phyloP scores from a whole-genome alignment of 257 asterid species.

The Solanum chiquidenum region DNA sequence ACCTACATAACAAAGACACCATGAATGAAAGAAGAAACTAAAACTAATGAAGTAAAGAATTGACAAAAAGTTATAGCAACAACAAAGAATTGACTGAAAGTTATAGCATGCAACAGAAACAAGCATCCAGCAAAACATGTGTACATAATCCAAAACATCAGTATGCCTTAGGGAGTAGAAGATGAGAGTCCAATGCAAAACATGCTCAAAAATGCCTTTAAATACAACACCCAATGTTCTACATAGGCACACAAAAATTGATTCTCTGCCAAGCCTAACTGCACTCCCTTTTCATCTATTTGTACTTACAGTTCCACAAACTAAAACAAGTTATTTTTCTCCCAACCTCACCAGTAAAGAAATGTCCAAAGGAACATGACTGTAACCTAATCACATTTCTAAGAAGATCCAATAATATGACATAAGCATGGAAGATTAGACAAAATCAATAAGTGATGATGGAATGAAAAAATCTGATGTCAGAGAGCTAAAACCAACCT shows the following conservation, averaged over 20 bases:
- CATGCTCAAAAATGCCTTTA: background rate
- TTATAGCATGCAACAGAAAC: background rate
- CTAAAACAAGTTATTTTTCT: background rate
- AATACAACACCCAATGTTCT: background rate
- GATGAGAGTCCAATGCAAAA: background rate
- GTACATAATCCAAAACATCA: background rate
- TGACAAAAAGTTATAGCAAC: background rate
- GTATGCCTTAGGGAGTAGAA: background rate
- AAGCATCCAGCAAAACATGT: background rate
- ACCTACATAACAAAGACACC: conserved; percentile 40
- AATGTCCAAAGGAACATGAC: background rate
- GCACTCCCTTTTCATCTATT: background rate
- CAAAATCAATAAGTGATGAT: background rate
- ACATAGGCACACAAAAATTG: background rate
- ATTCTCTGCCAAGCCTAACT: background rate
- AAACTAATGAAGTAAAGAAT: background rate
- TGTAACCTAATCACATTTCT: background rate
- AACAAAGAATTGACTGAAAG: background rate
- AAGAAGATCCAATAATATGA: background rate
- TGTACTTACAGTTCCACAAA: background rate
- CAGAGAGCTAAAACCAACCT: conserved; percentile 37
- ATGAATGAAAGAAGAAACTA: background rate
- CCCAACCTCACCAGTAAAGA: background rate
- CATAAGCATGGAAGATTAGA: background rate
- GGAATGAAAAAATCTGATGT: background rate